phyloP scores from a whole-genome alignment of 139 green algal species.

The Tetradesmus obliquus region DNA sequence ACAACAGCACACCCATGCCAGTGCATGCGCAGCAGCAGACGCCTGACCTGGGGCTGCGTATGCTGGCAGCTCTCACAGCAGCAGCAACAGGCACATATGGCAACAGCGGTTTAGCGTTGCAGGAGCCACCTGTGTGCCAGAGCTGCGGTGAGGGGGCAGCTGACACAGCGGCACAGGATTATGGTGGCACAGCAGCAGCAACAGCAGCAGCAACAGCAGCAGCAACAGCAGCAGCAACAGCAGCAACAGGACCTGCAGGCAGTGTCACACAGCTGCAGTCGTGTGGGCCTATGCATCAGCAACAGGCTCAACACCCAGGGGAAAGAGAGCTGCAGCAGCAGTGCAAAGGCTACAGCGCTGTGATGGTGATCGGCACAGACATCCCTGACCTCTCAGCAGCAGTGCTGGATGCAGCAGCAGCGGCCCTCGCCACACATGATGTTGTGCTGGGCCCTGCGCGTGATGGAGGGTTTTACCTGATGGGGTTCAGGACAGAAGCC shows the following conservation, averaged over 20 bases:
- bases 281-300: not conserved
- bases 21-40: conserved; percentile 56
- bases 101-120: not conserved
- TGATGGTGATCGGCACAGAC: conserved; percentile 75
- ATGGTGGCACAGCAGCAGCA: not conserved
- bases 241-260: not conserved
- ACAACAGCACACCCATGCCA: conserved; percentile 13
- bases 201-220: not conserved
- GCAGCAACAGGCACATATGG: not conserved
- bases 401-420: conserved; percentile 45
- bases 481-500: conserved; percentile 57
- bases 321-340: not conserved
- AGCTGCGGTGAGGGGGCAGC: not conserved
- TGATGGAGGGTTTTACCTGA: conserved; percentile 83
- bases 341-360: conserved; percentile 34
- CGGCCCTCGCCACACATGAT: conserved; percentile 43
- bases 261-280: not conserved
- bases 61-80: conserved; percentile 63
- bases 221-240: not conserved
- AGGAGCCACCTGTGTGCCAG: not conserved
- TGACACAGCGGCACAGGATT: not conserved
- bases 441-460: conserved; percentile 72
- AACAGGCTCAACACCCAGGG: not conserved
- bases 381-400: conserved; percentile 67
- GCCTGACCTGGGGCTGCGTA: conserved; percentile 64